phyloP scores from a whole-genome alignment of 106 monocot genomes.

The Iris macrosiphon region DNA sequence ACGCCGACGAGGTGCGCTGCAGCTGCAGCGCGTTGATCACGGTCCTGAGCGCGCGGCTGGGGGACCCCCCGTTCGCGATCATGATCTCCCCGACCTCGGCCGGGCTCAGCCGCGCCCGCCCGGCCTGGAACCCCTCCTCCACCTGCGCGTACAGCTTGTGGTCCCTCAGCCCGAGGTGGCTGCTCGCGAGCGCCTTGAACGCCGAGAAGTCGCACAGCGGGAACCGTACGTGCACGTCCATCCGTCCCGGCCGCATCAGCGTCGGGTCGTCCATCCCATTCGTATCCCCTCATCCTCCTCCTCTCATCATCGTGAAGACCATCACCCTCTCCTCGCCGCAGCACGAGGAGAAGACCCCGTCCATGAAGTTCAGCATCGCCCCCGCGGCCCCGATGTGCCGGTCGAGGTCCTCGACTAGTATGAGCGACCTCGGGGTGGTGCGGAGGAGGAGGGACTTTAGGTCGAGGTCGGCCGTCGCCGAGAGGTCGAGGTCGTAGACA shows the following conservation, averaged over 20 bases:
- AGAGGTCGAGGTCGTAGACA: conserved; percentile 46
- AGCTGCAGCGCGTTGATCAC: conserved; percentile 31
- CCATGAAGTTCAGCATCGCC: conserved; percentile 39
- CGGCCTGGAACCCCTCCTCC: conserved; percentile 45
- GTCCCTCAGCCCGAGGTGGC: conserved; percentile 47
- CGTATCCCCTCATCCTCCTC: background rate
- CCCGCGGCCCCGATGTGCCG: conserved; percentile 4
- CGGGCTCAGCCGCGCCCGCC: conserved; percentile 30
- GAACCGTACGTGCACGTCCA: conserved; percentile 44
- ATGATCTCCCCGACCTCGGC: conserved; percentile 64
- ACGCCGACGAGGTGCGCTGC: background rate
- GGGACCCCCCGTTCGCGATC: conserved; percentile 40
- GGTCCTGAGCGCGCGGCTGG: conserved; percentile 40
- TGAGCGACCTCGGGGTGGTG: conserved; percentile 35
- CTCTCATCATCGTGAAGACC: conserved; percentile 36
- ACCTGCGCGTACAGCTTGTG: conserved; percentile 54
- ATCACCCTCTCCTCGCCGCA: conserved; percentile 58
- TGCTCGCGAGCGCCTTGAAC: conserved; percentile 49
- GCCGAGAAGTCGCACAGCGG: conserved; percentile 55
- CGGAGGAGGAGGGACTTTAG: conserved; percentile 26
- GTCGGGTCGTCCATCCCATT: conserved; percentile 15
- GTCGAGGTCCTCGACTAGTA: conserved; percentile 54
- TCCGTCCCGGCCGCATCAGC: conserved; percentile 35
- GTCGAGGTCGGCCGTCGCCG: conserved; percentile 14
- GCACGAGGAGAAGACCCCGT: conserved; percentile 55